Percentiles rank a stretch among this genome's conserved stretches.
phyloP scores from a whole-genome alignment of 179 eudicot genomes.

The Vitellaria paradoxa region DNA sequence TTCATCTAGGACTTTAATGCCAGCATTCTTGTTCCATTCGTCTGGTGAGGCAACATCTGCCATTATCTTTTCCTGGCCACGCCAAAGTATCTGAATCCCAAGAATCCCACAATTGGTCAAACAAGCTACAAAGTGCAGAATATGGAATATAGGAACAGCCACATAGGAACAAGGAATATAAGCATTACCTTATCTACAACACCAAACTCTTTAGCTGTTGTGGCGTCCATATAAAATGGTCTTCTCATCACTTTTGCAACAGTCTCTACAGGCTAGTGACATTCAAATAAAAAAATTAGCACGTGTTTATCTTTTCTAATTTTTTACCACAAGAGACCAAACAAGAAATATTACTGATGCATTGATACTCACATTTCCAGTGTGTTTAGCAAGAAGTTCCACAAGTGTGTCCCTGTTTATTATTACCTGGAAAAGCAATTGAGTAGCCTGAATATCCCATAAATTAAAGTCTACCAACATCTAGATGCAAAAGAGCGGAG shows the following conservation, averaged over 20 bases:
- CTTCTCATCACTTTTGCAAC: conserved; percentile 58
- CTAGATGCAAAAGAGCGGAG: neutral
- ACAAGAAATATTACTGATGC: neutral
- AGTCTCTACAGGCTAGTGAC: conserved; percentile 65
- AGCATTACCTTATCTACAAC: conserved; percentile 69
- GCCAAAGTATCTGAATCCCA: conserved; percentile 67
- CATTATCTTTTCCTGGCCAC: conserved; percentile 79
- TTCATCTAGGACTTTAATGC: conserved; percentile 53
- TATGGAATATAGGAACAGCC: conserved; percentile 1
- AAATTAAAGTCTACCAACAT: neutral
- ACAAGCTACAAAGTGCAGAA: neutral
- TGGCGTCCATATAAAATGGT: conserved; percentile 62
- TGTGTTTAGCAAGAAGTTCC: conserved; percentile 71
- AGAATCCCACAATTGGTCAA: conserved; percentile 7
- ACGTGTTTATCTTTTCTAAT: neutral
- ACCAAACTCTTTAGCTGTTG: conserved; percentile 80
- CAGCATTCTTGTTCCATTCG: conserved; percentile 75
- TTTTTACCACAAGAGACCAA: conserved; percentile 3
- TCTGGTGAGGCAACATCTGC: conserved; percentile 76
- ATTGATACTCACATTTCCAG: conserved; percentile 70
- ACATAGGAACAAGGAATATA: conserved; percentile 1
- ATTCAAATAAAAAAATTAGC: conserved; percentile 15
- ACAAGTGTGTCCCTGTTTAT: conserved; percentile 61
- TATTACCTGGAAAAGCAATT: conserved; percentile 52
- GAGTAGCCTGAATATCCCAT: neutral